Percentiles rank a stretch among this genome's conserved stretches.
Conservation (phyloP, 805 yeast genomes). For the Starmerella cellae region DNA sequence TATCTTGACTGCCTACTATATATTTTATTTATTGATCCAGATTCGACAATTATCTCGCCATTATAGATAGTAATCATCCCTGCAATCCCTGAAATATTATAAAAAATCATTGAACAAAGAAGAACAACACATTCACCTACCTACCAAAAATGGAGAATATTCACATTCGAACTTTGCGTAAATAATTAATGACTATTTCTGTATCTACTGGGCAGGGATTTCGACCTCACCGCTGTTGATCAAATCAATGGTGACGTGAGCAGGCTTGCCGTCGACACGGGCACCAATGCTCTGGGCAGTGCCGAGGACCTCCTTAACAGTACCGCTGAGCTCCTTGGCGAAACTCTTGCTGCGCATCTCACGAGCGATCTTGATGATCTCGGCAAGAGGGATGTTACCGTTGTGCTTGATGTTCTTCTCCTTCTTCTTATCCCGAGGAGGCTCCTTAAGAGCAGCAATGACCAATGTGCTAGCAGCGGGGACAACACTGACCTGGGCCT, state of each 20-base stretch:
- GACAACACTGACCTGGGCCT: constrained; percentile 95
- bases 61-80: too few relatives aligned
- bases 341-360: constrained; percentile 94
- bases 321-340: constrained; percentile 94
- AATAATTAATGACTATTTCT: neutral
- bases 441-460: constrained; percentile 98
- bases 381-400: constrained; percentile 96
- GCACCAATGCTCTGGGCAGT: constrained; percentile 99
- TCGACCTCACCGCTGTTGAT: constrained; percentile 98
- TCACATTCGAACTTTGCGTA: neutral
- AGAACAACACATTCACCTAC: too few relatives aligned
- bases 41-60: too few relatives aligned
- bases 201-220: constrained; percentile 28
- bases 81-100: too few relatives aligned
- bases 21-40: too few relatives aligned
- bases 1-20: too few relatives aligned
- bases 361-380: constrained; percentile 94
- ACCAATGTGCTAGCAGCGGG: constrained; percentile 99
- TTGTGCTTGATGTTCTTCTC: constrained; percentile 99
- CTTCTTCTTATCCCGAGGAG: constrained; percentile 99
- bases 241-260: constrained; percentile 97
- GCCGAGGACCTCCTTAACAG: constrained; percentile 97
- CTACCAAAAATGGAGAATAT: too few relatives aligned
- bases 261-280: constrained; percentile 98
- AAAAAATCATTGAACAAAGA: too few relatives aligned